phyloP scores from a whole-genome alignment of 257 asterid species.

The Osmanthus fragrans region DNA sequence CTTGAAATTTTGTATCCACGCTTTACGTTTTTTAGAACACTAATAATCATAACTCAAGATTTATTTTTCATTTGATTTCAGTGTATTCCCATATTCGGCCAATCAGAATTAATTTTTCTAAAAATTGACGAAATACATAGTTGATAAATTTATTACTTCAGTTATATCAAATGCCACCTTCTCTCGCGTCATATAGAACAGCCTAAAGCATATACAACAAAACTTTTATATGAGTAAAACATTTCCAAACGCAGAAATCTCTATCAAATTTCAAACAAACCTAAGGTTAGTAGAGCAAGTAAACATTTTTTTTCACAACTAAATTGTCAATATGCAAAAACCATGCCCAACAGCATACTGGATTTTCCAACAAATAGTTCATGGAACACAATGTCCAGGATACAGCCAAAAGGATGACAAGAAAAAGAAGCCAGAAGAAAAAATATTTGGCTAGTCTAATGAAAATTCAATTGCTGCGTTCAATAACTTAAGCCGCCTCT shows the following conservation, averaged over 20 bases:
- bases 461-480: background rate
- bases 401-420: constrained; percentile 9
- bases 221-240: background rate
- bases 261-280: background rate
- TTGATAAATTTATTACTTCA: too few species aligned
- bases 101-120: too few species aligned
- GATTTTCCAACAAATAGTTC: constrained; percentile 5
- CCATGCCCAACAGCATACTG: background rate
- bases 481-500: constrained; percentile 27
- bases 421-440: background rate
- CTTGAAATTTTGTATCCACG: too few species aligned
- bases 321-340: background rate
- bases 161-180: too few species aligned
- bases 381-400: background rate
- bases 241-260: background rate
- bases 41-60: too few species aligned
- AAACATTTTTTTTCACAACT: background rate
- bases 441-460: background rate
- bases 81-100: too few species aligned
- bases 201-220: background rate
- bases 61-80: too few species aligned
- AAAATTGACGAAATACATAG: too few species aligned
- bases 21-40: too few species aligned
- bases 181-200: too few species aligned
- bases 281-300: constrained; percentile 11